Conservation (phyloP, 2,329 filamentous ascomycete genomes). For the Clonostachys chloroleuca region DNA sequence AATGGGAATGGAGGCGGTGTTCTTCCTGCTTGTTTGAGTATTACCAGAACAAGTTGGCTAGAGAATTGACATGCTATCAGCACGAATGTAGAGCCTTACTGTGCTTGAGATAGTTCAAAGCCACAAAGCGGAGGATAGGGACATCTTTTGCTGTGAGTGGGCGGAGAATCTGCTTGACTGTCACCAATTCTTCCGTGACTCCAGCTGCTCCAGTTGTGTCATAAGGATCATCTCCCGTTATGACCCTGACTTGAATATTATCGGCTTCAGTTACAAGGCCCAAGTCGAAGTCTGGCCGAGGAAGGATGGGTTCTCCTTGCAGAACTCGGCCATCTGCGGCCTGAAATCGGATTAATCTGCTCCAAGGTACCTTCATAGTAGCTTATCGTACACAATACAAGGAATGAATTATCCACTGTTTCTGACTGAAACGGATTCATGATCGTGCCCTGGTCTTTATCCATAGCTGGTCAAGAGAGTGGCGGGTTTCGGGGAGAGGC, state of each 20-base stretch:
- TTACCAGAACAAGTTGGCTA: no score
- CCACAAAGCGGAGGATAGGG: constrained; percentile 53
- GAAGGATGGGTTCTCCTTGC: constrained; percentile 46
- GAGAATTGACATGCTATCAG: no score
- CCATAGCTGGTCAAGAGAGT: no score
- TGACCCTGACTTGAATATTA: constrained; percentile 44
- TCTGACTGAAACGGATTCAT: no score
- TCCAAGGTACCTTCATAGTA: constrained; percentile 31
- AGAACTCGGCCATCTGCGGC: constrained; percentile 44
- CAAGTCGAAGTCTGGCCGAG: constrained; percentile 38
- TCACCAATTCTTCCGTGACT: constrained; percentile 48
- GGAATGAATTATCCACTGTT: no score
- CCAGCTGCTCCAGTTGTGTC: constrained; percentile 37
- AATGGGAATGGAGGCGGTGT: constrained; percentile 42
- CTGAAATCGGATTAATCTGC: constrained; percentile 49
- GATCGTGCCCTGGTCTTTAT: no score
- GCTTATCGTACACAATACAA: background rate
- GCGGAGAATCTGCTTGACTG: constrained; percentile 47
- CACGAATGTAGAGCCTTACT: no score
- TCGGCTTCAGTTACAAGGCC: constrained; percentile 39
- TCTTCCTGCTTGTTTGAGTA: constrained; percentile 46
- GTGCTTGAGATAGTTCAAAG: constrained; percentile 56
- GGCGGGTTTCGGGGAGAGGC: no score
- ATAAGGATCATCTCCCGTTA: constrained; percentile 44
- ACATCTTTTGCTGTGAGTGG: constrained; percentile 46